Evolutionary conservation across 352 stramenopile genomes (phyloP), one percentile per base, ranked within the genome.

Genomic region (Pythium graminicola): DNA sequence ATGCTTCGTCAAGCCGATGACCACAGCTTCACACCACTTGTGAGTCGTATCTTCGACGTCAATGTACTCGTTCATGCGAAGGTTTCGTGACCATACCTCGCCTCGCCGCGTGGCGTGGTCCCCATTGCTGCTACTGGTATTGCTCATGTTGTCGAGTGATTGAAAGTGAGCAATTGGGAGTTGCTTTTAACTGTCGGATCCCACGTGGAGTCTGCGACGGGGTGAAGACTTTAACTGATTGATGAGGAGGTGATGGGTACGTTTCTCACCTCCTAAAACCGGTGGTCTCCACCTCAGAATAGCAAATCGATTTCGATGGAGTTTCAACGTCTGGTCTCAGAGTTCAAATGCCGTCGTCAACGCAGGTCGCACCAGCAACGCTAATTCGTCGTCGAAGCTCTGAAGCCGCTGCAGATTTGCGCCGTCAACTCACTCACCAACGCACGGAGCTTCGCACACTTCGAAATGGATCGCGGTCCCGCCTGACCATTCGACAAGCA

Each of bases 1-100:
- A n/a, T 36, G 11, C 16, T 23, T 14, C 7, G 54, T 29, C 1
- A 57, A 24, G 1, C 61, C 52, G 11, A 90, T 62, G 13, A 90
- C 64, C 1, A 69, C 60, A 19, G 79, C 82, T 38, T 92, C 83
- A 44, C 28, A 78, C 84, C 84, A 94, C 26, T 77, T 78, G 2
- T 80, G 65, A 44, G 73, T 59, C 6, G 70, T 86, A 56, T 93
- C 84, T 6, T 62, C 29, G 0, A 73, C 84, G 28, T 94, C 84
- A 13, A 94, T 43, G 26, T 82, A 59, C 20, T 91, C 55, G 20
- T 63, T 65, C 5, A 71, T 35, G 23, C 72, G 13, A 17, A 94
- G 54, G 10, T 62, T 38, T 24, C 73, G 75, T 3, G 79, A 51
- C 83, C 83, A 92, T 35, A 10, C 36, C 13, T 54, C 26, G 16